phyloP scores from a whole-genome alignment of 2,329 filamentous ascomycete species.

The Beauveria sp. region DNA sequence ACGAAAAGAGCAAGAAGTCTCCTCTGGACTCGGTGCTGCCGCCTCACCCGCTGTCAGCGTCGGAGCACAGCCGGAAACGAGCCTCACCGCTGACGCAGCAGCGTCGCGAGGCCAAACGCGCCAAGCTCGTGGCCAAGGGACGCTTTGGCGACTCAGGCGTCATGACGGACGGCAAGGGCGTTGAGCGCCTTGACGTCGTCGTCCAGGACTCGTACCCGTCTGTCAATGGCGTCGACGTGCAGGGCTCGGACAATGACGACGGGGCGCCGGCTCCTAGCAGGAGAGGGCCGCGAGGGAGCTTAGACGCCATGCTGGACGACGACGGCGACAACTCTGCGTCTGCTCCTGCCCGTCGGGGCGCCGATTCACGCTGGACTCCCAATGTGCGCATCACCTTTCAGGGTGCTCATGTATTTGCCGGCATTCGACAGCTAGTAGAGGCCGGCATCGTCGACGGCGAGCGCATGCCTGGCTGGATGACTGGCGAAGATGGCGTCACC shows the following conservation, averaged over 20 bases:
- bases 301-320: conserved; percentile 28
- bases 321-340: conserved; percentile 14
- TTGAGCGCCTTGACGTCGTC: conserved; percentile 54
- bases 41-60: conserved; percentile 35
- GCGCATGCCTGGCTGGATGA: conserved; percentile 85
- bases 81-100: conserved; percentile 18
- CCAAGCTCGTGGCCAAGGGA: conserved; percentile 53
- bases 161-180: conserved; percentile 49
- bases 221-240: conserved; percentile 13
- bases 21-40: conserved; percentile 48
- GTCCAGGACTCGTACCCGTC: conserved; percentile 50
- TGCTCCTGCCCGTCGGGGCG: neutral
- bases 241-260: conserved; percentile 13
- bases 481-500: conserved; percentile 76
- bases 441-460: conserved; percentile 66
- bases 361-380: conserved; percentile 24
- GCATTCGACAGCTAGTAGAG: conserved; percentile 71
- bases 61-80: conserved; percentile 24
- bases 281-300: conserved; percentile 15
- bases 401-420: conserved; percentile 73
- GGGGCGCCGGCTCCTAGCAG: neutral
- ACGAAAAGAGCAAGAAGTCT: conserved; percentile 47
- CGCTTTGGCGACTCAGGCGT: conserved; percentile 61
- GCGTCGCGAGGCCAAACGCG: conserved; percentile 44
- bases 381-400: conserved; percentile 58